Evolutionary conservation across 2,329 filamentous ascomycete species (phyloP).

Genomic region (Botrytis elliptica): DNA sequence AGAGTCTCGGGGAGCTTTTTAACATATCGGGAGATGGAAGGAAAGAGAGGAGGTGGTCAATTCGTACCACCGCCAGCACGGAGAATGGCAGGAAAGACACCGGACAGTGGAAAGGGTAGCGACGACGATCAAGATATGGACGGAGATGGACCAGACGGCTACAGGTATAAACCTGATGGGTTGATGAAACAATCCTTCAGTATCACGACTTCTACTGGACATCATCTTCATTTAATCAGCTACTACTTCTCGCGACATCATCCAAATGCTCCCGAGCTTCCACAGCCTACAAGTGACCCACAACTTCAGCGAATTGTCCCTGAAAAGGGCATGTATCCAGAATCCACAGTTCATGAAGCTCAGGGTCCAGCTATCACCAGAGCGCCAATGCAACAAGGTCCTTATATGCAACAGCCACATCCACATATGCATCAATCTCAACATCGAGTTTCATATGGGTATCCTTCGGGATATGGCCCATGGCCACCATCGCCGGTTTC

Average conservation of each 20-base stretch:
- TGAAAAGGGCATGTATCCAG: conserved; percentile 93
- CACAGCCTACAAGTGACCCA: conserved; percentile 79
- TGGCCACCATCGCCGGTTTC: conserved; percentile 58
- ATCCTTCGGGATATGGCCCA: conserved; percentile 42
- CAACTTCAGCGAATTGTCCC: conserved; percentile 78
- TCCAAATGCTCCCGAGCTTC: conserved; percentile 67
- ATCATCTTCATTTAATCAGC: conserved; percentile 95
- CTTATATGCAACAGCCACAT: conserved; percentile 39
- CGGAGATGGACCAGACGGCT: conserved; percentile 78
- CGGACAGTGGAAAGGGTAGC: conserved; percentile 76
- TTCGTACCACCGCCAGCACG: conserved; percentile 59
- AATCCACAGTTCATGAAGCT: conserved; percentile 88
- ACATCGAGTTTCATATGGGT: conserved; percentile 40
- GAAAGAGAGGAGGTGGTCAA: conserved; percentile 79
- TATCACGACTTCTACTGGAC: conserved; percentile 86
- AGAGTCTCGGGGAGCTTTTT: conserved; percentile 96
- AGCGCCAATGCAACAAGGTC: conserved; percentile 61
- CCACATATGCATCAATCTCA: conserved; percentile 34
- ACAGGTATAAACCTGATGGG: conserved; percentile 92
- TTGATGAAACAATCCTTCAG: conserved; percentile 99
- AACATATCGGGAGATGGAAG: conserved; percentile 98
- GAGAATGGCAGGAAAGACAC: conserved; percentile 69
- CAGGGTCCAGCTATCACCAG: conserved; percentile 79
- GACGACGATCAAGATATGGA: conserved; percentile 76
- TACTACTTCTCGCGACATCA: conserved; percentile 81